Base-by-base conservation (phyloP, 768 basidiomycete genomes). In the Psilocybe tampanensis region DNA sequence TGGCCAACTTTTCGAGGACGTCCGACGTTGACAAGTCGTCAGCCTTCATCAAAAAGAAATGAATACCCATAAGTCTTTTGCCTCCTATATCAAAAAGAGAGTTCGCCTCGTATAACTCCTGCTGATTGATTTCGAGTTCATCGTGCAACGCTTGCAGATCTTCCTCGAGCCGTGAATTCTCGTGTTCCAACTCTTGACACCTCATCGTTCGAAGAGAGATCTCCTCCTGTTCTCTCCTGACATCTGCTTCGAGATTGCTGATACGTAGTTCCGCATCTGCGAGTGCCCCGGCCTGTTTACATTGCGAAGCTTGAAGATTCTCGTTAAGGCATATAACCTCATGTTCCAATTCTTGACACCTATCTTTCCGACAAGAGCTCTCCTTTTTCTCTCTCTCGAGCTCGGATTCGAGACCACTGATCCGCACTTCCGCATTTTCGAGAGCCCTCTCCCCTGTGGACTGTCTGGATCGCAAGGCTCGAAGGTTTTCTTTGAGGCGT, bases 11-110 rank as follows among this genome's bases (percentile, higher is more conserved):
- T 69, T 39, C 72, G 13, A 41, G 36, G 34, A 66, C 51, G 18
- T 64, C 63, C 12, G 61, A 61, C 2, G 50, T 43, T 1, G 65
- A 61, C 17, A 60, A 52, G 3, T 48, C 36, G 23, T 66, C 65
- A 5, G 63, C 61, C 54, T 66, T 64, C 22, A 58, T 61, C 13
- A 66, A 44, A 47, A 62, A 66, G 2, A 61, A 59, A 42, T 66
- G 63, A 2, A 63, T 60, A 18, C 61, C 63, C 17, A 62, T 36
- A 9, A 64, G 61, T 44, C 64, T 63, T 45, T 70, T 68, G 3
- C 75, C 75, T 7, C 76, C 69, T n/a, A 71, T 67, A 18, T 72
- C 67, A 0, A 76, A 57, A 34, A 65, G 58, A 17, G 41, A 49
- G 21, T 61, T 61, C 2, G 54, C 42, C 39, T 63, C 45, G 4